A percentile compares a stretch with the other conserved stretches of the same genome.
Evolutionary conservation across 2,329 filamentous ascomycete genomes (phyloP).

Genomic region (Cladophialophora immunda): DNA sequence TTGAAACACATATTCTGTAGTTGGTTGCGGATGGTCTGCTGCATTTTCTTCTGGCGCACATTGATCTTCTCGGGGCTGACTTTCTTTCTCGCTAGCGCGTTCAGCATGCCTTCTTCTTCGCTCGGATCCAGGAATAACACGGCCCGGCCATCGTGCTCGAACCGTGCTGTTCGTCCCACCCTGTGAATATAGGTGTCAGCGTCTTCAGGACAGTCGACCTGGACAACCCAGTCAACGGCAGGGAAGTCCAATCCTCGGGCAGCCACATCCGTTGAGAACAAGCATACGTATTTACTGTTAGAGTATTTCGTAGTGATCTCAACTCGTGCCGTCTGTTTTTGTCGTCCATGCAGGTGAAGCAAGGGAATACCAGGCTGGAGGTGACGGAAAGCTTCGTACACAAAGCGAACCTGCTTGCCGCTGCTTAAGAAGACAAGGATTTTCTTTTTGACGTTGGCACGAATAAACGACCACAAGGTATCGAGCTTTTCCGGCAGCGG

Average conservation of each 20-base stretch:
- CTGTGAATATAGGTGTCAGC: conserved; percentile 97
- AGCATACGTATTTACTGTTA: conserved; percentile 79
- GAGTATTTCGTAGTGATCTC: conserved; percentile 89
- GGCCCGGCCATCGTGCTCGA: conserved; percentile 84
- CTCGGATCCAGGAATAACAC: conserved; percentile 91
- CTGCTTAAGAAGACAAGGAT: conserved; percentile 95
- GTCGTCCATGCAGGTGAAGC: conserved; percentile 89
- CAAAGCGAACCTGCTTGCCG: conserved; percentile 94
- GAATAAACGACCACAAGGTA: conserved; percentile 90
- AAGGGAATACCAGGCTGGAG: conserved; percentile 93
- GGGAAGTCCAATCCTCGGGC: conserved; percentile 95
- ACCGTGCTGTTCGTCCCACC: conserved; percentile 92
- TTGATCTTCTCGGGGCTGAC: conserved; percentile 88
- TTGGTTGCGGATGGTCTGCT: conserved; percentile 82
- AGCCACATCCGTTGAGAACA: conserved; percentile 95
- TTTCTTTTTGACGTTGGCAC: conserved; percentile 89
- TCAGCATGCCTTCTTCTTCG: conserved; percentile 91
- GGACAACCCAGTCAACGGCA: conserved; percentile 98
- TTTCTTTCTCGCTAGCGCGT: conserved; percentile 84
- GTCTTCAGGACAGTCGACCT: conserved; percentile 96
- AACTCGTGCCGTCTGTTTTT: conserved; percentile 87
- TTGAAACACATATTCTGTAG: conserved; percentile 96
- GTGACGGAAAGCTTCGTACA: conserved; percentile 91
- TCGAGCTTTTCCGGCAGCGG: conserved; percentile 89
- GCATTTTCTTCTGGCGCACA: conserved; percentile 81